Conservation (phyloP, 2,329 filamentous ascomycete species). For the Fusarium sp. region DNA sequence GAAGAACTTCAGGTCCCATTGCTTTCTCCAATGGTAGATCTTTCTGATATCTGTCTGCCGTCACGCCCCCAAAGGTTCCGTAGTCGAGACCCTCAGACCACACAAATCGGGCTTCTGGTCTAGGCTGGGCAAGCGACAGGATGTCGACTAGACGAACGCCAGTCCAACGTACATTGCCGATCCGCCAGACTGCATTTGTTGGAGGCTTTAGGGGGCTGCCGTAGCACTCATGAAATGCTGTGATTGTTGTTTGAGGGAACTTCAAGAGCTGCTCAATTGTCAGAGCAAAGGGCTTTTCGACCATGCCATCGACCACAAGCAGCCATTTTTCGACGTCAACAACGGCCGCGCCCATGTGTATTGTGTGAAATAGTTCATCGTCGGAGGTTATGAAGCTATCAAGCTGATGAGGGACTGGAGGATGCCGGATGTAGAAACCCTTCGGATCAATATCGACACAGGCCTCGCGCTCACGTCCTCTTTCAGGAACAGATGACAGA, state of each 20-base stretch:
- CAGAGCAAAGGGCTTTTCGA: background rate
- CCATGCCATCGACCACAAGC: conserved; percentile 9
- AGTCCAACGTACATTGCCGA: conserved; percentile 22
- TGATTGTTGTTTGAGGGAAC: conserved; percentile 3
- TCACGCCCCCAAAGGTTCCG: conserved; percentile 15
- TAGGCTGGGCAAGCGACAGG: background rate
- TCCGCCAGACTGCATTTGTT: conserved; percentile 1
- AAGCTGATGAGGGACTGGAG: conserved; percentile 9
- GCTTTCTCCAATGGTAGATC: conserved; percentile 8
- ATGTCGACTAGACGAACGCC: conserved; percentile 8
- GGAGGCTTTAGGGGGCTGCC: conserved; percentile 20
- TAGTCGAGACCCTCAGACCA: conserved; percentile 24
- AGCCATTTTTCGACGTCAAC: conserved; percentile 1
- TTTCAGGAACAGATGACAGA: conserved; percentile 21
- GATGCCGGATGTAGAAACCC: conserved; percentile 16
- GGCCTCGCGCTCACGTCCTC: background rate
- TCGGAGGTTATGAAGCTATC: conserved; percentile 5
- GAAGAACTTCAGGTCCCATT: background rate
- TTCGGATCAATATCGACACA: conserved; percentile 7
- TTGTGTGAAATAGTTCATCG: conserved; percentile 16
- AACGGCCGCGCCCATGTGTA: conserved; percentile 26
- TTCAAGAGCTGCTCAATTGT: conserved; percentile 11
- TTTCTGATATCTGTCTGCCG: conserved; percentile 25
- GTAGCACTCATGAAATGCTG: conserved; percentile 28
- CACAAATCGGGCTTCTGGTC: conserved; percentile 2